Base-by-base conservation (phyloP, 768 basidiomycete species). In the Lanmaoa rubissima region DNA sequence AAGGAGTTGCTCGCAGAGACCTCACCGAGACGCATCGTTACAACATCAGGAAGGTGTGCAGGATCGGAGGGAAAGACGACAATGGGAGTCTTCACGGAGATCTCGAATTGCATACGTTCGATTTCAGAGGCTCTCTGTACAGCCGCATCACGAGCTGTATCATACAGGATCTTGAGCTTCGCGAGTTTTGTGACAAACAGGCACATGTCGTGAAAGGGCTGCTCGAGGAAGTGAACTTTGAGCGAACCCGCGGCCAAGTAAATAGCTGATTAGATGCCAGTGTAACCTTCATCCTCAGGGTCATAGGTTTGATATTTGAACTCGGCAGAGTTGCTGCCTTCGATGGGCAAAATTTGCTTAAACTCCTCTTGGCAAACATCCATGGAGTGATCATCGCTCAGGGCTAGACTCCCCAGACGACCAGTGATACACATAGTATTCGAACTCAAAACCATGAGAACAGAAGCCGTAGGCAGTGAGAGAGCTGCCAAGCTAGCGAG, bases 271-370 rank as follows among this genome's bases (percentile, higher is more conserved):
- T 92, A 92, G 71, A 94, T 80, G 32, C 92, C 92, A 14, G 80
- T 76, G 70, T 90, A 88, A 4, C 78, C 75, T 41, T 87, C 82
- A 52, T 83, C 88, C 32, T 76, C 70, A 2, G 91, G 82, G 69
- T 95, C 90, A 72, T 83, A 94, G 0, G 93, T 98, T 69, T 95
- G 88, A 72, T 98, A 99, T 53, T 80, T 82, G 76, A 99, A 92
- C 71, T 96, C 90, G 17, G 94, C 95, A 40, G 98, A 86, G 66
- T 98, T 88, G 65, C 91, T 83, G 48, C 95, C 96, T 65, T 98
- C 92, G 54, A 98, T 98, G 34, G 93, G 91, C 54, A 98, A 75
- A 5, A 98, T 80, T 61, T 92, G 82, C 67, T 90, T 89, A 75
- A 95, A 95, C 48, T 85, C 82, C 4, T 83, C 78, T 21, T 80